Evolutionary conservation across 495 filamentous ascomycete species (phyloP).

Genomic region (Choiromyces venosus): DNA sequence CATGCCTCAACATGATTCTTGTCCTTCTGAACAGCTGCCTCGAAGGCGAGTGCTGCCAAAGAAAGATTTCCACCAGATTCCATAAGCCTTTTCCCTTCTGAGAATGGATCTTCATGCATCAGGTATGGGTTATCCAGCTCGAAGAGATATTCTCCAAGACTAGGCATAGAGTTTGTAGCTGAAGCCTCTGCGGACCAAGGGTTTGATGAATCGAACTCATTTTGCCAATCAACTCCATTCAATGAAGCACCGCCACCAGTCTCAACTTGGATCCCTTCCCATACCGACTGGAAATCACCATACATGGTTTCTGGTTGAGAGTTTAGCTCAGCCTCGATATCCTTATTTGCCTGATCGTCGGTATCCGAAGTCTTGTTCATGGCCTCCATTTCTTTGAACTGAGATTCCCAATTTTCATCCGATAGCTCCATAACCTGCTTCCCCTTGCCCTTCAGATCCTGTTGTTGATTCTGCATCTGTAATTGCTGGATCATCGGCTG

Average conservation of each 20-base stretch:
- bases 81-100: slow-evolving; percentile 86
- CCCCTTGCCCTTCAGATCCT: slow-evolving; percentile 62
- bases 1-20: slow-evolving; percentile 83
- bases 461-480: slow-evolving; percentile 42
- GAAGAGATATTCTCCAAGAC: slow-evolving; percentile 81
- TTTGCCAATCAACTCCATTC: slow-evolving; percentile 37
- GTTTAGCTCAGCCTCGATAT: slow-evolving; percentile 84
- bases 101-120: slow-evolving; percentile 70
- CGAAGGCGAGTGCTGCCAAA: slow-evolving; percentile 91
- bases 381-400: slow-evolving; percentile 72
- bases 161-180: slow-evolving; percentile 39
- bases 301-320: slow-evolving; percentile 58
- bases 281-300: slow-evolving; percentile 84
- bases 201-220: slow-evolving; percentile 38
- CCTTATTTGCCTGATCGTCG: slow-evolving; percentile 66
- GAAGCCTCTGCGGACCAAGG: slow-evolving; percentile 39
- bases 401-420: slow-evolving; percentile 89
- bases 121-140: slow-evolving; percentile 88
- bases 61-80: slow-evolving; percentile 88
- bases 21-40: slow-evolving; percentile 87
- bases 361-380: slow-evolving; percentile 45
- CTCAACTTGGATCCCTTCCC: slow-evolving; percentile 82
- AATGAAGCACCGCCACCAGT: slow-evolving; percentile 48
- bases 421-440: slow-evolving; percentile 93
- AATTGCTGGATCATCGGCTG: slow-evolving; percentile 47